Conservation (phyloP, 345 rosid genomes). For the Lepidium aucheri region DNA sequence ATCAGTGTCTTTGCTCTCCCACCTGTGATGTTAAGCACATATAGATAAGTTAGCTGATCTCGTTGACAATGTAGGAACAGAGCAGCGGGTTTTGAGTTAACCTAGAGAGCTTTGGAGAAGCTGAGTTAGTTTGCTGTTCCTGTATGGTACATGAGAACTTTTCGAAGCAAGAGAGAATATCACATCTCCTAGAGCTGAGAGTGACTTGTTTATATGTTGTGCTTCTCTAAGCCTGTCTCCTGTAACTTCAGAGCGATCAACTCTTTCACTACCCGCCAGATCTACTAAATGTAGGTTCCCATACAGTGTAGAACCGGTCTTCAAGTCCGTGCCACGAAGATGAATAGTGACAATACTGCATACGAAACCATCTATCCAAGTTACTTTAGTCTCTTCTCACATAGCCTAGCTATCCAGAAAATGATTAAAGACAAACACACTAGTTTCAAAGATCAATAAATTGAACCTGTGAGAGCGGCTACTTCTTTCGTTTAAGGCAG, state of each 20-base stretch:
- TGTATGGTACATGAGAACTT: slow-evolving; percentile 80
- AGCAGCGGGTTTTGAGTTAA: slow-evolving; percentile 12
- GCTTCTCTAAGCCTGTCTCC: slow-evolving; percentile 93
- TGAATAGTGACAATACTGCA: slow-evolving; percentile 80
- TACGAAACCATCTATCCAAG: neutral
- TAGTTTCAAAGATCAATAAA: slow-evolving; percentile 14
- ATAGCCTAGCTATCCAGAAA: neutral
- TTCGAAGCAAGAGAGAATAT: slow-evolving; percentile 85
- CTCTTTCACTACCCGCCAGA: slow-evolving; percentile 94
- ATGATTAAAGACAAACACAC: neutral
- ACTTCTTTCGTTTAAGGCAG: slow-evolving; percentile 71
- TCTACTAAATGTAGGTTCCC: slow-evolving; percentile 93
- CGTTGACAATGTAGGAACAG: neutral
- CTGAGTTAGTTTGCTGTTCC: slow-evolving; percentile 97
- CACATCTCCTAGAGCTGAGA: slow-evolving; percentile 92
- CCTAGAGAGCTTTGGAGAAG: slow-evolving; percentile 87
- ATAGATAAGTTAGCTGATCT: neutral
- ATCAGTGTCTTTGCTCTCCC: slow-evolving; percentile 82
- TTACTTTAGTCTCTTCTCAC: neutral
- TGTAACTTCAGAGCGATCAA: slow-evolving; percentile 89
- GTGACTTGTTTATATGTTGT: slow-evolving; percentile 82
- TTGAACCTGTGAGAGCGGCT: slow-evolving; percentile 89
- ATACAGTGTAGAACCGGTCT: slow-evolving; percentile 47
- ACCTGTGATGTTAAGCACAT: slow-evolving; percentile 36
- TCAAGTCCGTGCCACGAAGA: slow-evolving; percentile 59